phyloP scores from a whole-genome alignment of 257 asterid genomes.

The Solanum infundibuliforme region DNA sequence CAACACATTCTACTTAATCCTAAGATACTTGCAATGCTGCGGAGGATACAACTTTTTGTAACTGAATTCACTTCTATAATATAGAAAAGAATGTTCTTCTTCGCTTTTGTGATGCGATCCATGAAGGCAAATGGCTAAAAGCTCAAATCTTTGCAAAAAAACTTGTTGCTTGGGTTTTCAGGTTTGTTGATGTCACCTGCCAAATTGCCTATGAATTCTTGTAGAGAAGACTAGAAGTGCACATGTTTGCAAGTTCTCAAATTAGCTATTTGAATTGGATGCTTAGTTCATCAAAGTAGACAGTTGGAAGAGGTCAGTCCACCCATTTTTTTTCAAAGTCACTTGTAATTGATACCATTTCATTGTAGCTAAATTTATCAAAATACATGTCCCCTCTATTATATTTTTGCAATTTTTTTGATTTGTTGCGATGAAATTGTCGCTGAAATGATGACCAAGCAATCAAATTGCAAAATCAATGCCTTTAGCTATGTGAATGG shows the following conservation, averaged over 20 bases:
- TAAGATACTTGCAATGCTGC: neutral
- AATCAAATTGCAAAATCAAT: neutral
- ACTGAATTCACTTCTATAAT: no score
- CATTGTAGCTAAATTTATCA: neutral
- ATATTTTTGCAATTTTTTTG: neutral
- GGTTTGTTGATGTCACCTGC: no score
- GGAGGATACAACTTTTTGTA: no score
- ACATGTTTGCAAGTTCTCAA: neutral
- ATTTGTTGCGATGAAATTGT: neutral
- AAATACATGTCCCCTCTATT: no score
- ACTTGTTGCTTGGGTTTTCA: no score
- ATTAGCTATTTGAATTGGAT: neutral
- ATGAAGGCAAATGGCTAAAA: no score
- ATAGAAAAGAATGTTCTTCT: no score
- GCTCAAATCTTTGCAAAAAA: no score
- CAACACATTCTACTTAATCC: neutral
- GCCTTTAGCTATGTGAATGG: no score
- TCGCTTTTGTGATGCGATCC: no score
- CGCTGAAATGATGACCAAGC: neutral
- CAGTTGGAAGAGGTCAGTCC: neutral
- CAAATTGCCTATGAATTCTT: neutral
- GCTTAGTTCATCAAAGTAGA: neutral
- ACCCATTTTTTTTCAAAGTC: neutral
- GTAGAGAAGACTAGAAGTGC: neutral
- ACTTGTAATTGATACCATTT: neutral